Evolutionary conservation across 1,284 basidiomycete species (phyloP).

Genomic region (Volvariella surrecta): DNA sequence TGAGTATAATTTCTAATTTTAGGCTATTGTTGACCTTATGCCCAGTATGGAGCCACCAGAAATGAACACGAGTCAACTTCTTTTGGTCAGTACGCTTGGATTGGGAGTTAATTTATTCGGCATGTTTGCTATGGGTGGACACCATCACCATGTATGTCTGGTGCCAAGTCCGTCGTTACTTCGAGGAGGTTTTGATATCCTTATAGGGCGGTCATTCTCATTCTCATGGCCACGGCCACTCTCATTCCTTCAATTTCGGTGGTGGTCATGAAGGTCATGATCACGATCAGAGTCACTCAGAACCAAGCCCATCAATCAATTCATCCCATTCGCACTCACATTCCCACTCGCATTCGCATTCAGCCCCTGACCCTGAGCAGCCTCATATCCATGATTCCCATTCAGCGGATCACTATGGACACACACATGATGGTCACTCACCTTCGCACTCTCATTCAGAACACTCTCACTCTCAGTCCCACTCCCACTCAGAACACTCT

Average conservation of each 20-base stretch:
- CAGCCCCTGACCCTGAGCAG: conserved; percentile 14
- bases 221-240: conserved; percentile 25
- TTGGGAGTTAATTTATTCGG: conserved; percentile 95
- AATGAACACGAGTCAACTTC: conserved; percentile 93
- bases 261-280: conserved; percentile 3
- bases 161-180: conserved; percentile 1
- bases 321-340: conserved; percentile 16
- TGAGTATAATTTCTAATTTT: conserved; percentile 31
- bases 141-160: conserved; percentile 72
- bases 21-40: conserved; percentile 1
- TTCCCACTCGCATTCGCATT: conserved; percentile 16
- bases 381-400: conserved; percentile 16
- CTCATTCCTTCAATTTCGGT: conserved; percentile 10
- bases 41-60: conserved; percentile 87
- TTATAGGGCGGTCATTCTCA: conserved; percentile 49
- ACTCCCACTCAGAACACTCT: conserved; percentile 13
- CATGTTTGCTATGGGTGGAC: conserved; percentile 98
- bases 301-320: not conserved
- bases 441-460: conserved; percentile 19
- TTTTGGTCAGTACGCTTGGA: conserved; percentile 86
- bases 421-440: conserved; percentile 11
- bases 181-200: not conserved
- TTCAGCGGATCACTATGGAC: conserved; percentile 7
- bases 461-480: conserved; percentile 21
- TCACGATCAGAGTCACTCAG: conserved; percentile 2